Percentiles rank a stretch among this genome's conserved stretches.
phyloP scores from a whole-genome alignment of 2,329 filamentous ascomycete species.

The Ilyonectria destructans region DNA sequence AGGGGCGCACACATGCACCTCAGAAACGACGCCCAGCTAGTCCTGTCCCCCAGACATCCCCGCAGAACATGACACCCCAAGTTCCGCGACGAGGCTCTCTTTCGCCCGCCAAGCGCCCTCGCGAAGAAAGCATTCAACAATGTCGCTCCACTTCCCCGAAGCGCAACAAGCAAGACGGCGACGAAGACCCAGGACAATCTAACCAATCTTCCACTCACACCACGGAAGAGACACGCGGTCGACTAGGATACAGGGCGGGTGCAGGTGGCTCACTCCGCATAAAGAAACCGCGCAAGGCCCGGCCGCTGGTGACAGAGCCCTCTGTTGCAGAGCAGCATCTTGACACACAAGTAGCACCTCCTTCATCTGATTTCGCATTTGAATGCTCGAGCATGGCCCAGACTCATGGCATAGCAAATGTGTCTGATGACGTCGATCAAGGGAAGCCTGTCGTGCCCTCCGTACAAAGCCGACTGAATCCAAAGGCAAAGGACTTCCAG shows the following conservation, averaged over 20 bases:
- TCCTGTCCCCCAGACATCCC: neutral
- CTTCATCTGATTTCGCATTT: constrained; percentile 38
- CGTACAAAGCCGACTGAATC: constrained; percentile 18
- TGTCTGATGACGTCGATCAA: too few relatives aligned
- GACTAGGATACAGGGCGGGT: constrained; percentile 46
- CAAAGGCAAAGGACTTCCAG: constrained; percentile 44
- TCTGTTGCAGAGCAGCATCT: constrained; percentile 35
- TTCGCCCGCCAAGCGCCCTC: constrained; percentile 34
- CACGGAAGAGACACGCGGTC: constrained; percentile 32
- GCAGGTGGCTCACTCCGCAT: constrained; percentile 56
- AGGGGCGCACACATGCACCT: neutral
- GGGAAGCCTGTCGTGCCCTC: neutral
- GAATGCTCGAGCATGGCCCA: constrained; percentile 14
- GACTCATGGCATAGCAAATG: neutral
- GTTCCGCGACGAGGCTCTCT: neutral
- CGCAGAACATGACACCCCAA: neutral
- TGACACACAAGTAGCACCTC: constrained; percentile 21
- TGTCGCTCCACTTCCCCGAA: constrained; percentile 29
- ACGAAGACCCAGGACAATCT: neutral
- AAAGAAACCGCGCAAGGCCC: constrained; percentile 50
- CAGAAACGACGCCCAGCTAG: neutral
- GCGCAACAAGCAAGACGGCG: constrained; percentile 32
- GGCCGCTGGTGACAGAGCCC: constrained; percentile 35
- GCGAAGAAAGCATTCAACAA: constrained; percentile 31
- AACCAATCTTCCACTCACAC: neutral